Percentiles rank a stretch among this genome's conserved stretches.
phyloP scores from a whole-genome alignment of 805 yeast species.

The Metschnikowia baotianmanensis region DNA sequence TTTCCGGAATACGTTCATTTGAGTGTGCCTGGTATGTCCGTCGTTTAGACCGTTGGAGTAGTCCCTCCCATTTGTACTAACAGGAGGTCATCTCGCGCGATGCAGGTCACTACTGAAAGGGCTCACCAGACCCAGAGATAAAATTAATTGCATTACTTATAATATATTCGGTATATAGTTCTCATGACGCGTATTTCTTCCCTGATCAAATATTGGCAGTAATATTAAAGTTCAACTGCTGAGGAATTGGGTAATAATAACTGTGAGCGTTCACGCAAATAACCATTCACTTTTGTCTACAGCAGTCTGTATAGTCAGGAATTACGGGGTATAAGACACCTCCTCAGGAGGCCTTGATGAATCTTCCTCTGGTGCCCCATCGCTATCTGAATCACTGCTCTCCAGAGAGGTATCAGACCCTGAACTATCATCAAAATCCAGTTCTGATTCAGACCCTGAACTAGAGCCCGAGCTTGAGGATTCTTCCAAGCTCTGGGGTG shows the following conservation, averaged over 20 bases:
- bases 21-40: too few species aligned
- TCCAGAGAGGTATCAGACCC: constrained; percentile 9
- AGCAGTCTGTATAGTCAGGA: not conserved
- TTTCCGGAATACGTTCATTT: constrained; percentile 34
- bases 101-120: constrained; percentile 2
- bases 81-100: constrained; percentile 4
- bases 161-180: too few species aligned
- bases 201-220: too few species aligned
- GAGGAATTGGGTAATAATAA: too few species aligned
- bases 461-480: constrained; percentile 1
- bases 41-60: too few species aligned
- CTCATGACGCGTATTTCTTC: too few species aligned
- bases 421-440: constrained; percentile 12
- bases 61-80: too few species aligned
- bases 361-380: constrained; percentile 34
- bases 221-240: too few species aligned
- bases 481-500: constrained; percentile 20
- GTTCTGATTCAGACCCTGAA: constrained; percentile 6
- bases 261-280: too few species aligned
- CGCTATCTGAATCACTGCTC: constrained; percentile 19
- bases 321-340: not conserved
- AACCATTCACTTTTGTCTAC: too few species aligned
- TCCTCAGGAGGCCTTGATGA: constrained; percentile 24
- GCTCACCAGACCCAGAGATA: not conserved
- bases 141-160: too few species aligned